Base-by-base conservation (phyloP, 176 grass and related monocot genomes). In the Aegilops longissima region DNA sequence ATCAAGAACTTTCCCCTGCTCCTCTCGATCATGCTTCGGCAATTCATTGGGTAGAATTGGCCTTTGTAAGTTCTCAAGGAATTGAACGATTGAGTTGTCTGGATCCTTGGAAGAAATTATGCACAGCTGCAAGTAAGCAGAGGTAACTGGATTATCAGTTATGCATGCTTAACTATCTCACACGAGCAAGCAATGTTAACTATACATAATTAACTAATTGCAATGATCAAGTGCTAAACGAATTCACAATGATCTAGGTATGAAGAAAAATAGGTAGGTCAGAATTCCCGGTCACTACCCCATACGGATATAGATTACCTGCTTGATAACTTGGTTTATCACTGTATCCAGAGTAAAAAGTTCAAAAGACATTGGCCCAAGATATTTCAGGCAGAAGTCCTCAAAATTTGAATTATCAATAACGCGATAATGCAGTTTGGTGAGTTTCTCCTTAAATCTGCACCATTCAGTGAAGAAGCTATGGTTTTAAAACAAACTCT, bases 271-370 rank as follows among this genome's bases (percentile, higher is more conserved):
- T 54, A 54, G 16, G n/a, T 73, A 1, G 9, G 38, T 17, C 40
- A 47, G 1, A 74, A 27, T 27, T 17, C 23, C 7, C 5, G 4
- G 14, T 44, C 9, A 47, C 2, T 27, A 61, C 20, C 17, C 24
- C 5, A 29, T 16, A 20, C 24, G 0, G 12, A 74, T 58, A 82
- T 17, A 23, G 42, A 13, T 82, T 92, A 92, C 90, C 90, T 92
- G 79, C 38, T 86, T 79, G 61, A 92, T 49, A 83, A 76, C 5
- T 62, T 35, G 66, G 30, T 27, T 4, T 47, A 92, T 62, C 12
- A 92, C 79, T 38, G 75, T 88, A 58, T 92, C 76, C 14, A 92
- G 66, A 68, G 90, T 89, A 77, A 92, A 89, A 24, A 92, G 90
- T 24, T 73, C 14, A 65, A 89, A 92, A 2, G 90, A 89, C 33